Conservation (phyloP, 2,329 filamentous ascomycete species). For the Fusarium globosum region DNA sequence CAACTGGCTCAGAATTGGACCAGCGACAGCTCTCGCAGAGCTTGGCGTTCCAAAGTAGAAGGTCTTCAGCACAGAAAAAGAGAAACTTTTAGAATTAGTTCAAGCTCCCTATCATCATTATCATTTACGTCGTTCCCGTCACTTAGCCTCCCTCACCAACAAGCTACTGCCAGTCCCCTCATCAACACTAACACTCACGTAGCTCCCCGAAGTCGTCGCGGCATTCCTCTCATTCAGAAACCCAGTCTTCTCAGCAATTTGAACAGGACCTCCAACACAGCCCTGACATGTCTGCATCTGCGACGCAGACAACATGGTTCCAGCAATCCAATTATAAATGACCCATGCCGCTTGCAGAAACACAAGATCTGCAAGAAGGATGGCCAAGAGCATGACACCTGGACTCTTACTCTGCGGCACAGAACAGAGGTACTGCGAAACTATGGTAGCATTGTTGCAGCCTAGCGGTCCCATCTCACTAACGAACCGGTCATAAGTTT, state of each 20-base stretch:
- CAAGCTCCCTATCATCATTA: background rate
- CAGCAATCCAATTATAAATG: conserved; percentile 10
- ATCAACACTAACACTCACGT: background rate
- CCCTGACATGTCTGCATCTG: conserved; percentile 4
- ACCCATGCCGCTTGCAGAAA: conserved; percentile 32
- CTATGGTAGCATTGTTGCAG: conserved; percentile 7
- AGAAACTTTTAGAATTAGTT: background rate
- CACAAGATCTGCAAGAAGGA: conserved; percentile 23
- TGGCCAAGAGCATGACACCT: conserved; percentile 20
- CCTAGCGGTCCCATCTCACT: background rate
- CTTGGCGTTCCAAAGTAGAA: background rate
- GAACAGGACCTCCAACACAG: background rate
- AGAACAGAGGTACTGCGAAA: conserved; percentile 26
- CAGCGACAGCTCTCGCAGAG: background rate
- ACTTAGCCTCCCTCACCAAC: fast-evolving
- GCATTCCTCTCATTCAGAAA: background rate
- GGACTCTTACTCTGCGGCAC: conserved; percentile 23
- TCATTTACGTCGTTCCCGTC: background rate
- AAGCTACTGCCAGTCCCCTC: background rate
- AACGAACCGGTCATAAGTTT: conserved; percentile 4
- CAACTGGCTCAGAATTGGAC: background rate
- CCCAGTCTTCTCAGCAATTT: background rate
- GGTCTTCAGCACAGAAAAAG: fast-evolving
- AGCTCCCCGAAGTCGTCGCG: background rate
- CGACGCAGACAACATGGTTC: background rate